Evolutionary conservation across 495 filamentous ascomycete genomes (phyloP), one percentile per base, ranked within the genome.

Genomic region (Massariosphaeria phaeospora): DNA sequence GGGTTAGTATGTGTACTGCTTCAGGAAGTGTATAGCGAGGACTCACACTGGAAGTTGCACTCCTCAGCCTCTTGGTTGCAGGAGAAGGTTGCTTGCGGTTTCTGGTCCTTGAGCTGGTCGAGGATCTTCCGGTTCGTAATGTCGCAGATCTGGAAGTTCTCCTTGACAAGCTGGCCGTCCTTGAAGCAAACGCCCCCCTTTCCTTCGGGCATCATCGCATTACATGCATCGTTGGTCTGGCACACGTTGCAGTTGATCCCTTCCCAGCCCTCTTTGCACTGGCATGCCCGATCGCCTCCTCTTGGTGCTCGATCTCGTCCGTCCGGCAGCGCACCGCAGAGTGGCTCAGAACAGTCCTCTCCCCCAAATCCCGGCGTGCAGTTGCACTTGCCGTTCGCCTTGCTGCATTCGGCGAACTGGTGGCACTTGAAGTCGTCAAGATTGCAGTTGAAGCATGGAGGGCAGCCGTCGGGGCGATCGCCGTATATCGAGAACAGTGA

Each of bases 231-330:
- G 66, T 97, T 76, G 13, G 81, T 79, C 39, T 84, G 79, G 72
- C 93, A 98, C 49, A 97, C 88, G 67, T 98, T 98, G 78, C 93
- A 98, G 75, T 98, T 98, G 71, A 97, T 91, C 56, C 93, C 93
- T n/a, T 79, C 80, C 93, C 93, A 98, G 41, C 94, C 93, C 27
- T 95, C 89, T 57, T 90, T 83, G 70, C 93, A 98, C 23, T 91
- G 72, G 70, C 93, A 98, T 29, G 30, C 21, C 35, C 75, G 71
- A 13, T 82, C 74, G 38, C 76, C 80, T 36, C 80, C 68, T 64
- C 91, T 79, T 57, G 82, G 79, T 13, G 83, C 74, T 61, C 93
- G 80, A 55, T 96, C 80, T 49, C 74, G 74, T 26, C 87, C 89
- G 62, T 86, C 84, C 15, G 85, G 79, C 18, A 96, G 76, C n/a